Conservation (phyloP, 345 rosid species). For the Corchorus olitorius region DNA sequence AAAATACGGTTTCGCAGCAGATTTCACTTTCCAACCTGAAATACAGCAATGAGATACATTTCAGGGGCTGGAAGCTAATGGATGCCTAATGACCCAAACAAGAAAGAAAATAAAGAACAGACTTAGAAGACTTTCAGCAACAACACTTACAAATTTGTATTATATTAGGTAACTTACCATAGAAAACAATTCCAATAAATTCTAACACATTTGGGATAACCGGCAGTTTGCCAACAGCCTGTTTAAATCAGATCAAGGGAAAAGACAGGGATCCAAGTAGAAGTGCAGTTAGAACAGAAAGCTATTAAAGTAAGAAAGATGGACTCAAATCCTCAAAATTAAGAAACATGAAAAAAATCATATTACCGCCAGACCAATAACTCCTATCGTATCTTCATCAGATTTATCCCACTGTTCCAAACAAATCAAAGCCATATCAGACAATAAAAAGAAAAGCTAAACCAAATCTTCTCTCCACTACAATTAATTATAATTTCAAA, state of each 20-base stretch:
- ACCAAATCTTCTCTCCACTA: neutral
- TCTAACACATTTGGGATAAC: slow-evolving; percentile 66
- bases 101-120: neutral
- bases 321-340: neutral
- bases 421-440: slow-evolving; percentile 14
- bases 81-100: neutral
- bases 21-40: too few relatives aligned
- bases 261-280: neutral
- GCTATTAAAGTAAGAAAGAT: neutral
- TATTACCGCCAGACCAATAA: slow-evolving; percentile 76
- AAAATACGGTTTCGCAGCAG: too few relatives aligned
- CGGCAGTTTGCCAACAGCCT: slow-evolving; percentile 84
- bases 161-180: slow-evolving; percentile 44
- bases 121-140: neutral
- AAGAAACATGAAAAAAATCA: slow-evolving; percentile 5
- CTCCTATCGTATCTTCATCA: slow-evolving; percentile 82
- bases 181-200: slow-evolving; percentile 75
- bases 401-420: slow-evolving; percentile 69
- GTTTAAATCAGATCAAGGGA: slow-evolving; percentile 10
- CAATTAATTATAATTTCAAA: too few relatives aligned
- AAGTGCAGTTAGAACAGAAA: slow-evolving; percentile 6
- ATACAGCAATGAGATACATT: neutral
- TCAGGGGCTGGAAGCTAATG: neutral
- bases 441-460: neutral
- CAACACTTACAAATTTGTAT: neutral